Percentiles rank a stretch among this genome's conserved stretches.
These are phyloP conservation scores for Nakazawaea populi DNA, from an alignment of 805 yeast genomes.

Conservation along the genomic window DNA sequence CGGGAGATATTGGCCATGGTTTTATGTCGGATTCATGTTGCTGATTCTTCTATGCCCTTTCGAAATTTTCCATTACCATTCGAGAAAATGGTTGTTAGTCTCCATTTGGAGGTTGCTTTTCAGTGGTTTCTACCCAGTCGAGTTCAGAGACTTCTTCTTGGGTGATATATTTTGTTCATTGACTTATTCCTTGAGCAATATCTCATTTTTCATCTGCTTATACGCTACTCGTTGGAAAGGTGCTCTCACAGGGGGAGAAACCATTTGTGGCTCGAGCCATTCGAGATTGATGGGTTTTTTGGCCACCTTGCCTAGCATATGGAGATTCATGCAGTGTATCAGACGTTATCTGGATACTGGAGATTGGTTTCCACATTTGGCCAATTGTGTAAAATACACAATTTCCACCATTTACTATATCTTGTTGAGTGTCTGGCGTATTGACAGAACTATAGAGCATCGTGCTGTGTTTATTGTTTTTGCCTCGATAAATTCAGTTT, in stretches of 20 bases:
- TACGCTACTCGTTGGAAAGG: conserved; percentile 70
- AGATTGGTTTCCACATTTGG: conserved; percentile 94
- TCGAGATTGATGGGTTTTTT: conserved; percentile 81
- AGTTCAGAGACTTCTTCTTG: conserved; percentile 86
- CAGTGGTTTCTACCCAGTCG: conserved; percentile 91
- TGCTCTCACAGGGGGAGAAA: conserved; percentile 31
- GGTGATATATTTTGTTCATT: conserved; percentile 90
- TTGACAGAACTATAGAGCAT: conserved; percentile 35
- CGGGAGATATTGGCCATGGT: conserved; percentile 75
- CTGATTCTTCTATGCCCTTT: conserved; percentile 56
- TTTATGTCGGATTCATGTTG: conserved; percentile 53
- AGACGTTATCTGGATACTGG: conserved; percentile 91
- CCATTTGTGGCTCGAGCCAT: conserved; percentile 67
- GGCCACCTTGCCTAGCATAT: conserved; percentile 76
- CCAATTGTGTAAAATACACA: conserved; percentile 76
- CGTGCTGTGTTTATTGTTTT: conserved; percentile 63
- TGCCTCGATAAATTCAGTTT: conserved; percentile 68
- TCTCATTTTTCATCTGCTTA: conserved; percentile 80
- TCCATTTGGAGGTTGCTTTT: conserved; percentile 67
- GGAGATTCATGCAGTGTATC: conserved; percentile 88
- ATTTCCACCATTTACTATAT: conserved; percentile 64
- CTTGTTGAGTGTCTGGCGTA: conserved; percentile 73
- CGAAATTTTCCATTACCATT: conserved; percentile 44
- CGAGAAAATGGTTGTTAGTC: conserved; percentile 73
- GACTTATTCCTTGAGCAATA: conserved; percentile 81